phyloP scores from a whole-genome alignment of 768 basidiomycete species.

The Candolleomyces efflorescens region DNA sequence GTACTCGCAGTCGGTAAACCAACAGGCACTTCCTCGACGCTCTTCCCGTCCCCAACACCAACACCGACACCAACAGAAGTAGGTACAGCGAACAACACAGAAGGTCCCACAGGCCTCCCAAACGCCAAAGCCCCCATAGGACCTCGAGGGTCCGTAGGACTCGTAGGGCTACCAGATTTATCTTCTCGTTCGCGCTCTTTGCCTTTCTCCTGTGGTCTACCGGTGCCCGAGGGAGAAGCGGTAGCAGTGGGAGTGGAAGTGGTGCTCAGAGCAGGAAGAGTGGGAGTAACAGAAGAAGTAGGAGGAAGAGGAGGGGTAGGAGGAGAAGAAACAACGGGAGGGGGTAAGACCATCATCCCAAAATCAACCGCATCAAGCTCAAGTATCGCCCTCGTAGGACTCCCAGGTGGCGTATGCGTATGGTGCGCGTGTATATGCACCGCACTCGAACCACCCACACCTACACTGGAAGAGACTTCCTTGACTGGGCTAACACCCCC shows the following conservation, averaged over 20 bases:
- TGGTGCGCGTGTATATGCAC: too few relatives aligned
- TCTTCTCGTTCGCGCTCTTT: neutral
- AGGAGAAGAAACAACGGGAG: too few relatives aligned
- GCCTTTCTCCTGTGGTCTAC: neutral
- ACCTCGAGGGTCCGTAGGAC: neutral
- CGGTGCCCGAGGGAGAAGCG: too few relatives aligned
- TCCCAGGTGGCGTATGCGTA: neutral
- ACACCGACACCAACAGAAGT: neutral
- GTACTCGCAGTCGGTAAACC: too few relatives aligned
- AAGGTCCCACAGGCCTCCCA: neutral
- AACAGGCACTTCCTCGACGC: too few relatives aligned
- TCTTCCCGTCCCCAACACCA: too few relatives aligned
- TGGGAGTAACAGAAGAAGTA: too few relatives aligned
- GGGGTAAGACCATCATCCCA: slow-evolving; percentile 1
- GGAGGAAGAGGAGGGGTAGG: too few relatives aligned
- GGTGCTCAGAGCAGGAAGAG: too few relatives aligned
- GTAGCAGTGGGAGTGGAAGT: too few relatives aligned
- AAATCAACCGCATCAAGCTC: slow-evolving; percentile 8
- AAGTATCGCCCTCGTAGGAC: slow-evolving; percentile 1
- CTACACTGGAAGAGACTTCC: neutral
- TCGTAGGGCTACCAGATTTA: slow-evolving; percentile 1
- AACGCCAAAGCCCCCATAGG: too few relatives aligned
- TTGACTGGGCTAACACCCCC: too few relatives aligned
- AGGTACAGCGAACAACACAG: neutral
- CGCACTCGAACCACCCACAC: neutral